Base-by-base conservation (phyloP, 768 basidiomycete species). In the Auricularia cornea region DNA sequence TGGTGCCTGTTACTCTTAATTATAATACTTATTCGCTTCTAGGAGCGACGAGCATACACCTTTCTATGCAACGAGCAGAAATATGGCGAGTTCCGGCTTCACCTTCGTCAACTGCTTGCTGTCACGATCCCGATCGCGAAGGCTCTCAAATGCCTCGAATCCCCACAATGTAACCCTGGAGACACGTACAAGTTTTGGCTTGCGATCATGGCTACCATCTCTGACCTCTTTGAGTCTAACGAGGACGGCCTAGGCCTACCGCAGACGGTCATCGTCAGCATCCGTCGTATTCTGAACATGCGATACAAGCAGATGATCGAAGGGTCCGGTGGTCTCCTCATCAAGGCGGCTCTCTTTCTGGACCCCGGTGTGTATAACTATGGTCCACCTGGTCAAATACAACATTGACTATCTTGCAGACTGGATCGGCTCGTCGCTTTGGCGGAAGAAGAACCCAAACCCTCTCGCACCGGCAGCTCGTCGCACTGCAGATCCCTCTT, bases 171-270 rank as follows among this genome's bases (percentile, higher is more conserved):
- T 0, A 74, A 63, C 5, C 66, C 70, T 0, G 75, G 70, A 10
- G 71, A 77, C 65, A 71, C 76, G 11, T 77, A 72, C 61, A 63
- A 73, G 2, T 77, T 75, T 59, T 77, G 74, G 74, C 70, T 77
- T 10, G 76, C 75, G 2, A 60, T 75, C 14, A 32, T 74, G 3
- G 69, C 71, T 2, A 32, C 65, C 3, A 52, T 74, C 26, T 65
- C 68, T 30, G 54, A 70, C 3, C 62, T 70, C 38, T n/a, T n/a
- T 0, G 44, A 14, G 12, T 10, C 11, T 20, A 48, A 48, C 20
- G 18, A 5, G 12, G 20, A 10, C 12, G 23, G 5, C 6, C 44
- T 48, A 5, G 44, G 20, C 12, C 18, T 48, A 20, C 44, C 44
- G 12, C 5, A 11, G 12, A 18, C 11, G 11, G 44, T 48, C 6